Evolutionary conservation across 179 eudicot species (phyloP).

Genomic region (Dionaea muscipula): DNA sequence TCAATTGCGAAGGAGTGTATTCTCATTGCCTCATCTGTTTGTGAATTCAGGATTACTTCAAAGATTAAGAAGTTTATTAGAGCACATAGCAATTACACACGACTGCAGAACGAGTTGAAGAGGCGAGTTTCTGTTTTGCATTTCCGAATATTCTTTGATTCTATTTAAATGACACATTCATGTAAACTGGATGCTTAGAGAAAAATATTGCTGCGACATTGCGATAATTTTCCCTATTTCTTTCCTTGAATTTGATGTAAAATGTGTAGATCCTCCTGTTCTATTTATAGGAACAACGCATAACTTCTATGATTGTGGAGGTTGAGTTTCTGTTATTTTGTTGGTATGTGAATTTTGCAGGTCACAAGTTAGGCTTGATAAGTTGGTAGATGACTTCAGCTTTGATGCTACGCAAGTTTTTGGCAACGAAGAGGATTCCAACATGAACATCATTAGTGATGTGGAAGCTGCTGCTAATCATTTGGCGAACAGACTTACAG

Average conservation of each 20-base stretch:
- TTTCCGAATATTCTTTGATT: not conserved
- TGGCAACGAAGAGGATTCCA: slow-evolving; percentile 39
- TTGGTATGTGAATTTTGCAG: slow-evolving; percentile 22
- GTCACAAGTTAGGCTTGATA: slow-evolving; percentile 57
- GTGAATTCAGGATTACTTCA: slow-evolving; percentile 41
- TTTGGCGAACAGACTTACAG: slow-evolving; percentile 15
- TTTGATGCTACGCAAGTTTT: slow-evolving; percentile 28
- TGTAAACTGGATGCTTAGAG: too few relatives aligned
- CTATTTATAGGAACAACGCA: too few relatives aligned
- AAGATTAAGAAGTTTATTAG: slow-evolving; percentile 51
- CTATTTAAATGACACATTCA: too few relatives aligned
- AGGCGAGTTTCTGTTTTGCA: slow-evolving; percentile 33
- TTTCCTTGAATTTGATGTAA: too few relatives aligned
- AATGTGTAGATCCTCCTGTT: too few relatives aligned
- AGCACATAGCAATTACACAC: slow-evolving; percentile 45
- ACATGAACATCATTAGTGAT: slow-evolving; percentile 35
- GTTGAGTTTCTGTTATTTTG: not conserved
- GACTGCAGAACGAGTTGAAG: slow-evolving; percentile 65
- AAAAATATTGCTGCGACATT: too few relatives aligned
- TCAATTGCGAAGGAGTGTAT: not conserved
- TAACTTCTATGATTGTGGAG: not conserved
- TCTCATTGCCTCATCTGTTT: not conserved
- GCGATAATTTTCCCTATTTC: not conserved
- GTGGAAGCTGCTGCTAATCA: slow-evolving; percentile 28
- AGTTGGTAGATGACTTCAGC: slow-evolving; percentile 53